Base-by-base conservation (phyloP, 345 rosid species). In the Laguncularia racemosa region DNA sequence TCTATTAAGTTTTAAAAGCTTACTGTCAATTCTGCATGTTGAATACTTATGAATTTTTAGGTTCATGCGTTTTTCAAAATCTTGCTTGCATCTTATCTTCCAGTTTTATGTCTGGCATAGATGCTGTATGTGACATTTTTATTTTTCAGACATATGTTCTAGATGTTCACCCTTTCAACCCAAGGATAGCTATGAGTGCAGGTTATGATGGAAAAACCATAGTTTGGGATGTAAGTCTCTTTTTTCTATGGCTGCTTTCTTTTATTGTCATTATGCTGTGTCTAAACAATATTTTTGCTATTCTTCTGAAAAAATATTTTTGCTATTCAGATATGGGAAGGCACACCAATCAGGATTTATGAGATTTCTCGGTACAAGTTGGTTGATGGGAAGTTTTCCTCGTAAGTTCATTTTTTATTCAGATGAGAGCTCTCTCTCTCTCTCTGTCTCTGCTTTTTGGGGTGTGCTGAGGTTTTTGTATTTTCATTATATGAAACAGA, bases 351-450 rank as follows among this genome's bases (percentile, higher is more conserved):
- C 69, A 72, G 66, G 73, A 81, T 78, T 69, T 90, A 95, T 71
- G 95, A 85, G 72, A 87, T 95, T 68, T 88, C 96, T 46, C 89
- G 75, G 70, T 90, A 78, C 82, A 81, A 90, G 77, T 74, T 95
- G 88, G 97, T 95, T n/a, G 99, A 95, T 77, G 99, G 99, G 65
- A 95, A 90, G 72, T 95, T 95, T 77, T 95, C 99, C 50, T 83
- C 97, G 99, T 90, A 84, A 90, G 99, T 75, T 21, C 47, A 58
- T 40, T 23, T 7, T 16, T 47, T 49, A 20, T 1, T 4, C 19
- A 60, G 16, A 43, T 43, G 46, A 40, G n/a, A 28, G 6, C 44
- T 20, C 53, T 20, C 23, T 46, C 44, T 52, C 16, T 33, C 40
- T 33, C 40, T 33, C 40, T 33, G 9, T 33, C 28, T 2, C 28